These are phyloP conservation scores for Asterochloris sp. DNA, from an alignment of 139 green algal species.

Conservation along the genomic window DNA sequence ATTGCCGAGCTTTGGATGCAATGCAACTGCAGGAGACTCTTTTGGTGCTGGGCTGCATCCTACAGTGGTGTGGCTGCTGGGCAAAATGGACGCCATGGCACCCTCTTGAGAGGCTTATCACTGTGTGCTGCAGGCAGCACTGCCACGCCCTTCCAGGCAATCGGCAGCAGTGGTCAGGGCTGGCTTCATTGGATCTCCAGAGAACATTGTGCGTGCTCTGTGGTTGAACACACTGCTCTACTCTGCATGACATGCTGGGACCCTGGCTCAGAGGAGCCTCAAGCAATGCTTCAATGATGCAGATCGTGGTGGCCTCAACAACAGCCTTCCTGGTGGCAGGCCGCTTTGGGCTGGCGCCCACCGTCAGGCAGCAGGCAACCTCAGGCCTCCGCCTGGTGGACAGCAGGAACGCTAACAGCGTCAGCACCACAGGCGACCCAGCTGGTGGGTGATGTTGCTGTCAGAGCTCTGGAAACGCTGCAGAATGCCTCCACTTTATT, in stretches of 20 bases:
- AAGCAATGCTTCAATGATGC: constrained; percentile 2
- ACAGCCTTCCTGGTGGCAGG: constrained; percentile 72
- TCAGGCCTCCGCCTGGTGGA: constrained; percentile 76
- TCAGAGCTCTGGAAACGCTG: not conserved
- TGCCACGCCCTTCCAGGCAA: not conserved
- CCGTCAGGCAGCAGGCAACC: constrained; percentile 68
- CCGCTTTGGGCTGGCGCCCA: constrained; percentile 89
- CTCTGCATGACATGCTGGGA: no score
- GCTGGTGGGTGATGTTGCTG: constrained; percentile 30
- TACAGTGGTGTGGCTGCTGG: no score
- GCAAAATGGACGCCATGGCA: not conserved
- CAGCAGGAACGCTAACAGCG: constrained; percentile 45
- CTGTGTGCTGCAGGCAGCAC: not conserved
- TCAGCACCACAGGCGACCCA: constrained; percentile 71
- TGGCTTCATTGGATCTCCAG: constrained; percentile 16
- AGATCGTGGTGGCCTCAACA: constrained; percentile 92
- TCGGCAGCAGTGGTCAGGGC: not conserved
- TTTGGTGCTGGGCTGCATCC: no score
- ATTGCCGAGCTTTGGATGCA: no score
- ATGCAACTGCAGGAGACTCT: no score
- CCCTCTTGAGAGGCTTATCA: not conserved
- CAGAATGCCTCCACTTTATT: not conserved
- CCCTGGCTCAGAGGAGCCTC: no score
- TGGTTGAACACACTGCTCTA: no score
- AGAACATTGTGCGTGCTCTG: constrained; percentile 4